These are phyloP conservation scores for Penicillium cinerascens DNA, from an alignment of 495 filamentous ascomycete species.

Conservation along the genomic window DNA sequence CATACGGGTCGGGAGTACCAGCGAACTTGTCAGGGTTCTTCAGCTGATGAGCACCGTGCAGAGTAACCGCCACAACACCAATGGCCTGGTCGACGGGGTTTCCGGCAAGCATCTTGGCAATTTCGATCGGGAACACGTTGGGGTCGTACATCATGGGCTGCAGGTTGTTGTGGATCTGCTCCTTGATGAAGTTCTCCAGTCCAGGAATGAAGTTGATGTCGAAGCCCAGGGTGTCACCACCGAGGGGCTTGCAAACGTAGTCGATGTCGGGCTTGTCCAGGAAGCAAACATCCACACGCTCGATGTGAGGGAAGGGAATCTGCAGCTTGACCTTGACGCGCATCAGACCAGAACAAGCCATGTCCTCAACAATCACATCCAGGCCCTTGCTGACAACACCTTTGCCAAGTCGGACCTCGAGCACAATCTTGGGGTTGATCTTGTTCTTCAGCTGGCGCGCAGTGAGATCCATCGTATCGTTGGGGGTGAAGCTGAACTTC, in stretches of 20 bases:
- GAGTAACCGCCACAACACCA: slow-evolving; percentile 84
- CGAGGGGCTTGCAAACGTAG: slow-evolving; percentile 95
- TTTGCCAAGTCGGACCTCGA: slow-evolving; percentile 91
- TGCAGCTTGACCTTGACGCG: slow-evolving; percentile 96
- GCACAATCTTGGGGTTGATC: slow-evolving; percentile 92
- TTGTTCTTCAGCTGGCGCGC: slow-evolving; percentile 86
- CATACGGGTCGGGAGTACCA: slow-evolving; percentile 91
- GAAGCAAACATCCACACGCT: slow-evolving; percentile 89
- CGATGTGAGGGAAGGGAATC: slow-evolving; percentile 90
- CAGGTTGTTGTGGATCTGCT: slow-evolving; percentile 89
- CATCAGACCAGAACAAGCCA: slow-evolving; percentile 93
- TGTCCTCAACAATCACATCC: slow-evolving; percentile 96
- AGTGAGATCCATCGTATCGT: slow-evolving; percentile 89
- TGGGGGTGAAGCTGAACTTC: slow-evolving; percentile 98
- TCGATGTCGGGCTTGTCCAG: slow-evolving; percentile 73
- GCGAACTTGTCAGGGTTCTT: slow-evolving; percentile 94
- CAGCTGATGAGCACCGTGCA: slow-evolving; percentile 85
- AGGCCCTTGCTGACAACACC: slow-evolving; percentile 93
- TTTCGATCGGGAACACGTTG: slow-evolving; percentile 96
- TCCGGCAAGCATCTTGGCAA: slow-evolving; percentile 98
- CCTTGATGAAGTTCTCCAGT: slow-evolving; percentile 87
- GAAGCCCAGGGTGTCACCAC: slow-evolving; percentile 91
- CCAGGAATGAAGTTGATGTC: slow-evolving; percentile 99
- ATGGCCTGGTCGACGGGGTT: slow-evolving; percentile 93
- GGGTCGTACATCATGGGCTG: slow-evolving; percentile 96